Conservation (phyloP, 2,329 filamentous ascomycete genomes). For the Spiromastix sp. region DNA sequence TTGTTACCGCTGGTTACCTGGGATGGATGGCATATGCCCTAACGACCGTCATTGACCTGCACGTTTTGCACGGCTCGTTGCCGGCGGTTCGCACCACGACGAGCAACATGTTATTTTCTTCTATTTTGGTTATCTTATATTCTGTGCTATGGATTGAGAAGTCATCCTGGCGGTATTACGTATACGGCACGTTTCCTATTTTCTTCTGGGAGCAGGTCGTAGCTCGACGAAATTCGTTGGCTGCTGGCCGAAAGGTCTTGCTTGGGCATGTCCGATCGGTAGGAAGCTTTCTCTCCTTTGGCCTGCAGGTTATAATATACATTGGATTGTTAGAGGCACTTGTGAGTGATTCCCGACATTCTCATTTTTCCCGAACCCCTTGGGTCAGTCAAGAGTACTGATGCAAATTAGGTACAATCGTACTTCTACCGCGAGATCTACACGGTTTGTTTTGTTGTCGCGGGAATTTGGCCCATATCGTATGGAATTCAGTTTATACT, state of each 20-base stretch:
- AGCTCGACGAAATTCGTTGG: constrained; percentile 60
- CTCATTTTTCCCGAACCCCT: constrained; percentile 5
- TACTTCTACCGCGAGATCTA: constrained; percentile 88
- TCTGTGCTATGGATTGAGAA: constrained; percentile 69
- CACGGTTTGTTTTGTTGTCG: constrained; percentile 67
- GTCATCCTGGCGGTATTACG: constrained; percentile 77
- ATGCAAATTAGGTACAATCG: constrained; percentile 58
- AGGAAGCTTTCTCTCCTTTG: constrained; percentile 47
- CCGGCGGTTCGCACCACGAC: constrained; percentile 52
- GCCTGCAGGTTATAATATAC: constrained; percentile 56
- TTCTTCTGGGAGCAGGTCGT: constrained; percentile 96
- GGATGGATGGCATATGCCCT: constrained; percentile 93
- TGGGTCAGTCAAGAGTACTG: neutral
- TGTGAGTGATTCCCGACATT: constrained; percentile 36
- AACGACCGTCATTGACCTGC: constrained; percentile 77
- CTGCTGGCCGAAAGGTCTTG: constrained; percentile 55
- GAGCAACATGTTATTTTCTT: constrained; percentile 60
- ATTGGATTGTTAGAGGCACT: constrained; percentile 69
- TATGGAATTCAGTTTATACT: constrained; percentile 65
- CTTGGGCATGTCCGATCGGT: constrained; percentile 58
- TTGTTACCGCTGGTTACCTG: constrained; percentile 83
- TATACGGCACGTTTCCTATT: constrained; percentile 83
- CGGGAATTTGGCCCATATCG: constrained; percentile 63
- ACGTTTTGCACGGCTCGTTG: constrained; percentile 65
- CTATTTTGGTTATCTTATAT: constrained; percentile 63